Base-by-base conservation (phyloP, 2,329 filamentous ascomycete species). In the Pseudonectria foliicola region DNA sequence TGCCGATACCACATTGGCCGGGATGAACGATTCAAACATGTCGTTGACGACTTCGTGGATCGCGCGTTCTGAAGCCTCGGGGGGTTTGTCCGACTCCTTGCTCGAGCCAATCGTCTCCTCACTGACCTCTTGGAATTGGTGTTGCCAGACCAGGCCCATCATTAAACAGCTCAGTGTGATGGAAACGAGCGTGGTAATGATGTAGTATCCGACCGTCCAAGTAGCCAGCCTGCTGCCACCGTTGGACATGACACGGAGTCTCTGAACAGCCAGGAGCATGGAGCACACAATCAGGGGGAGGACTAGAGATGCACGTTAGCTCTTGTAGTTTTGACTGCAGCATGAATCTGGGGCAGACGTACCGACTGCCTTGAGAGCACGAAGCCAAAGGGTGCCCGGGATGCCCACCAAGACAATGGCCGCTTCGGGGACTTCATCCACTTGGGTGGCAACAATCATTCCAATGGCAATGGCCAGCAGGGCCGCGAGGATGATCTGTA, bases 231-330 rank as follows among this genome's bases (percentile, higher is more conserved):
- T 53, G 10, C 56, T 60, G 6, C 63, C 68, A 10, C 63, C 61
- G 8, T 60, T 48, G 10, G 63, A 54, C 62, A 73, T 68, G 6
- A 56, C 60, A 13, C 65, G 61, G 7, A 74, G 57, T n/a, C 61
- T 59, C 30, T 68, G 66, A 6, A 73, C 56, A 5, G 70, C 66
- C 13, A 73, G 57, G 30, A 74, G 64, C 59, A 74, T 72, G 15
- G 70, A 68, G 7, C 61, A 64, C 16, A 73, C 56, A 27, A 74
- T 74, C 35, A 74, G 52, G 2, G 70, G 70, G 2, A 74, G 56
- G 1, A 73, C 70, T 70, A 4, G 12, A 12, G 8, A 21, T 14
- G 21, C 4, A 25, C 13, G 35, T 45, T 6, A 48, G 40, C 13
- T 18, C n/a, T 7, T 13, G 27, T 8, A 12, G 25, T 13, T 16